Evolutionary conservation across 2,329 filamentous ascomycete species (phyloP), one percentile per base, ranked within the genome.

Genomic region (Fusarium napiforme): DNA sequence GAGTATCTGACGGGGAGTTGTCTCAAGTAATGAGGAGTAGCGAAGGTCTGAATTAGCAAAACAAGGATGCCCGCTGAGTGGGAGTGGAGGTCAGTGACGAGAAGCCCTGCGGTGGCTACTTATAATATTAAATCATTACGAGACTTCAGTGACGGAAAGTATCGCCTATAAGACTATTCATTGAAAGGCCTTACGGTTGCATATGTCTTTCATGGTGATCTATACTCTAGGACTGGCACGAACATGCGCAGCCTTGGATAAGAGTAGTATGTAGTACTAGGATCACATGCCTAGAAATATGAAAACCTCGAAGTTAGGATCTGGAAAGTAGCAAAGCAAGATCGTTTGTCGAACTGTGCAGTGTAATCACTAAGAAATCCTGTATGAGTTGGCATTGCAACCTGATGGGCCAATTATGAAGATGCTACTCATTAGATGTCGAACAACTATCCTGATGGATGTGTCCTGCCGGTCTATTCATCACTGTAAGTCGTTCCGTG

Each of bases 401-500:
- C 34, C 9, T 15, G n/a, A 30, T 28, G 5, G 23, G 10, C 19
- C 19, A 28, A 15, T 15, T 10, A 34, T 6, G n/a, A 45, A 16
- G 14, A 42, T 21, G 15, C 16, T 26, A 12, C 16, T 34, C 18
- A 30, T 55, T 15, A 28, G 26, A 40, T 40, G 23, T 21, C 19
- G 26, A 30, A 26, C 19, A 30, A 39, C 50, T 18, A 18, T 28
- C 19, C 19, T 18, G 34, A 28, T n/a, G 11, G 23, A 28, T 39
- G 26, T n/a, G 26, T 16, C 19, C 19, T 30, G 6, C 19, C 18
- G 26, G 43, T 57, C 47, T 67, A 64, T 26, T 64, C 39, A 30
- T 78, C 58, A 21, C 57, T 61, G 42, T 81, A 81, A 32, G 77
- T 72, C 23, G 80, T 82, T 28, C 81, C 81, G 14, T 80, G 64